Evolutionary conservation across 306 rosid species (phyloP), one percentile per base, ranked within the genome.

Genomic region (Prunus armeniaca): DNA sequence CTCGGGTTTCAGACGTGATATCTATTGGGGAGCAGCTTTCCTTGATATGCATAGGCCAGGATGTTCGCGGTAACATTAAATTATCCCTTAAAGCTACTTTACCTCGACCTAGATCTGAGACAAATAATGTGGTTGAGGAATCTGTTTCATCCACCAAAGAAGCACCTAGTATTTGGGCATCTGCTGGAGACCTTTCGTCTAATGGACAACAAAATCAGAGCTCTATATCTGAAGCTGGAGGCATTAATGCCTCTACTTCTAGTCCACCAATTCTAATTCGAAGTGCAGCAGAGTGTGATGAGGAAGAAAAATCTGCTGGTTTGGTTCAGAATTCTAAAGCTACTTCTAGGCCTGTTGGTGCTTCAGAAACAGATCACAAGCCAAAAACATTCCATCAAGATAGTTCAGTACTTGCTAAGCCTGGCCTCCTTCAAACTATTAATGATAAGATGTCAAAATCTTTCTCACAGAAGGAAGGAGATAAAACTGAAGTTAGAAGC

Each of bases 31-130:
- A 89, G 84, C 88, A 85, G 76, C 81, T 95, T 87, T 82, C 95
- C 76, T 62, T 90, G 88, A 88, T 77, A 91, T 95, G 98, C 85
- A 92, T 90, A 79, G 96, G 93, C 61, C 98, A 90, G 82, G 98
- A 95, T 86, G 91, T 92, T 79, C 92, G 93, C 43, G 97, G 98
- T 78, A 92, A 95, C 89, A 89, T 89, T 64, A 95, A 95, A 75
- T 86, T 95, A 80, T 95, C 97, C 84, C 96, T 88, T 60, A 95
- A 95, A 87, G 97, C 96, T 68, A 61, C 87, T 77, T 67, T 60
- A 68, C 82, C 85, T 38, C 72, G 38, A 71, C 81, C 85, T 30
- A 72, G 62, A 75, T 70, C 80, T 20, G 55, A 73, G 77, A 38
- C 80, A 65, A 76, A 75, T 73, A 38, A 54, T 71, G 77, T 15